These are phyloP conservation scores for Leishmania arabica DNA, from an alignment of 208 protist species.

Conservation along the genomic window DNA sequence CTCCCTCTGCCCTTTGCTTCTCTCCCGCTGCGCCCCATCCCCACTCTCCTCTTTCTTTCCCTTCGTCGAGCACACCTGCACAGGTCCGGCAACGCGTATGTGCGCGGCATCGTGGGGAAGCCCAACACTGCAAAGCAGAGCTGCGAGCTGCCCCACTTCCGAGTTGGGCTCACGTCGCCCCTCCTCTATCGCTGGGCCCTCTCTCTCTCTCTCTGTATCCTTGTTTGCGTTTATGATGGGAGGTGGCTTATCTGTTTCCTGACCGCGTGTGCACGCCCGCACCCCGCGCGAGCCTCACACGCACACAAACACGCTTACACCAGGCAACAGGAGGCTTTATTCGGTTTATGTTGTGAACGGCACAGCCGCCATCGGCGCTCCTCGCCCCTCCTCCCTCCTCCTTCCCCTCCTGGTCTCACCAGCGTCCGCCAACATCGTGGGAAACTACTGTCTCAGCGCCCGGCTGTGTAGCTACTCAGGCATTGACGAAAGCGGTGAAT, in stretches of 20 bases:
- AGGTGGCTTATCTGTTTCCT: neutral
- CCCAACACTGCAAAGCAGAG: neutral
- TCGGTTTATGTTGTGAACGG: neutral
- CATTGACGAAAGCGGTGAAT: neutral
- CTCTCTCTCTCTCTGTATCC: neutral
- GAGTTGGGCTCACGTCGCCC: neutral
- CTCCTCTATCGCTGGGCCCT: neutral
- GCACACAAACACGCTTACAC: neutral
- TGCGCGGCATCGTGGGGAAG: neutral
- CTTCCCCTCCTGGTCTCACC: neutral
- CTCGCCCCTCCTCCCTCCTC: neutral
- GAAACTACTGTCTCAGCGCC: neutral
- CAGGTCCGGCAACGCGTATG: neutral
- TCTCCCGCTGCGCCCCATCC: neutral
- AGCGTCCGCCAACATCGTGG: neutral
- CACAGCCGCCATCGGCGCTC: neutral
- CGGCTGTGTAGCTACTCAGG: neutral
- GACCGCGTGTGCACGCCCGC: neutral
- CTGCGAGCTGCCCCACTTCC: neutral
- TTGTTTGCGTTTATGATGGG: conserved; percentile 1
- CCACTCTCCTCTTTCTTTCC: neutral
- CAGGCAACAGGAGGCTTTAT: neutral
- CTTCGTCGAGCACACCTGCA: neutral
- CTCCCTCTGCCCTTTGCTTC: neutral
- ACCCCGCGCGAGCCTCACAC: neutral